Percentiles rank a stretch among this genome's conserved stretches.
These are phyloP conservation scores for Thielaviopsis musarum DNA, from an alignment of 2,329 filamentous ascomycete genomes.

Conservation along the genomic window DNA sequence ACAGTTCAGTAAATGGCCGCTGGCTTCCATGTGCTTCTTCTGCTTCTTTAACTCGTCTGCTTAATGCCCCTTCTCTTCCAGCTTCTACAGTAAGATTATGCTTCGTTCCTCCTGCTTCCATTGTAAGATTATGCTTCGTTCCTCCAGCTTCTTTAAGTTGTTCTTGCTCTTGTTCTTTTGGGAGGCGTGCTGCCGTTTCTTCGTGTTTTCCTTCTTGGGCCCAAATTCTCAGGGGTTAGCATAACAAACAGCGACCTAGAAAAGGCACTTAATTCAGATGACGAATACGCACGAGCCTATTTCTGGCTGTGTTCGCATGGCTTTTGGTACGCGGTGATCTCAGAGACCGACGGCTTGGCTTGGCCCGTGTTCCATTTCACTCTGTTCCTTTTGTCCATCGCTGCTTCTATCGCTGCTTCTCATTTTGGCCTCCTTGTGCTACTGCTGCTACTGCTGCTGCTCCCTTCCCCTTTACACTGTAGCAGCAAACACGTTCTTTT, in stretches of 20 bases:
- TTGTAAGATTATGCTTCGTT: neutral
- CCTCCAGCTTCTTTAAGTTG: too few species aligned
- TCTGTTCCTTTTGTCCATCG: neutral
- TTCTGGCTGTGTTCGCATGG: neutral
- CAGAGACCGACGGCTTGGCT: neutral
- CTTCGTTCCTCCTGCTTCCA: neutral
- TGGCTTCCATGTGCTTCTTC: neutral
- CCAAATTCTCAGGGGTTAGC: conserved; percentile 3
- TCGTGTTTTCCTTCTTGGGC: neutral
- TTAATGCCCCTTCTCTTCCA: neutral
- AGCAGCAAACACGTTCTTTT: neutral
- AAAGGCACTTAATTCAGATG: neutral
- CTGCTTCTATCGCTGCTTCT: neutral
- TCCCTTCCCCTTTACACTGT: neutral
- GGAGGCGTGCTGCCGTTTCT: neutral
- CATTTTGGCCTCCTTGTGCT: neutral
- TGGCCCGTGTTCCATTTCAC: neutral
- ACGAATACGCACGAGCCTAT: conserved; percentile 7
- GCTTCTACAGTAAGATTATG: neutral
- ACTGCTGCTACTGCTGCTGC: neutral
- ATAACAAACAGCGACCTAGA: neutral
- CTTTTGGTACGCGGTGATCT: neutral
- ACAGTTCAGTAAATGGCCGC: too few species aligned
- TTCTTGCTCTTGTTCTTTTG: too few species aligned
- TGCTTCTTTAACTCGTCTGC: neutral